Percentiles rank a stretch among this genome's conserved stretches.
Evolutionary conservation across 2,329 filamentous ascomycete species (phyloP).

Genomic region (Calonectria montana): DNA sequence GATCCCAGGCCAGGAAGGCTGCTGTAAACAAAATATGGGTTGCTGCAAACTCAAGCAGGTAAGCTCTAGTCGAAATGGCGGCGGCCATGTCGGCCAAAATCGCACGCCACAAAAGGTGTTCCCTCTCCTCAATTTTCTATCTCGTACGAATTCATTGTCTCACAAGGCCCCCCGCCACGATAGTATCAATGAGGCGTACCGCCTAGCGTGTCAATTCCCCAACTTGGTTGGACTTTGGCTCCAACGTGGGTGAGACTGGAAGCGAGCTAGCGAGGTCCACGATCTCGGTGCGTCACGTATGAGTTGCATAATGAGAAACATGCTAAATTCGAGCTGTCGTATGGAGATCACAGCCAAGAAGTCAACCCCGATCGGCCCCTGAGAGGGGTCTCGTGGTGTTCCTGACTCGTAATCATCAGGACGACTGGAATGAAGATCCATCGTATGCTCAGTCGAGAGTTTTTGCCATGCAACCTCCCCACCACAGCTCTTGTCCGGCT

Average conservation of each 20-base stretch:
- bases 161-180: neutral
- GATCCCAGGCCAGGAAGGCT: neutral
- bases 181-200: neutral
- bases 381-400: neutral
- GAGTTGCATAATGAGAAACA: slow-evolving; percentile 23
- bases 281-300: slow-evolving; percentile 19
- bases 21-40: slow-evolving; percentile 4
- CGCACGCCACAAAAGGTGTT: neutral
- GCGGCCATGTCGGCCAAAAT: neutral
- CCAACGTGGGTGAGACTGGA: neutral
- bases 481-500: neutral
- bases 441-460: neutral
- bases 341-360: neutral
- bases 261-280: slow-evolving; percentile 15
- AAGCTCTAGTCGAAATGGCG: neutral
- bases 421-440: slow-evolving; percentile 13
- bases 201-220: neutral
- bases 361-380: neutral
- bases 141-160: neutral
- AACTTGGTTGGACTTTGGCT: neutral
- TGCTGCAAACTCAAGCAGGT: neutral
- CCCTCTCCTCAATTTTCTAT: neutral
- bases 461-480: neutral
- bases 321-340: slow-evolving; percentile 5
- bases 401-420: slow-evolving; percentile 23